A percentile compares a stretch with the other conserved stretches of the same genome.
These are phyloP conservation scores for Cicer arietinum DNA, from an alignment of 306 rosid genomes.

Conservation along the genomic window DNA sequence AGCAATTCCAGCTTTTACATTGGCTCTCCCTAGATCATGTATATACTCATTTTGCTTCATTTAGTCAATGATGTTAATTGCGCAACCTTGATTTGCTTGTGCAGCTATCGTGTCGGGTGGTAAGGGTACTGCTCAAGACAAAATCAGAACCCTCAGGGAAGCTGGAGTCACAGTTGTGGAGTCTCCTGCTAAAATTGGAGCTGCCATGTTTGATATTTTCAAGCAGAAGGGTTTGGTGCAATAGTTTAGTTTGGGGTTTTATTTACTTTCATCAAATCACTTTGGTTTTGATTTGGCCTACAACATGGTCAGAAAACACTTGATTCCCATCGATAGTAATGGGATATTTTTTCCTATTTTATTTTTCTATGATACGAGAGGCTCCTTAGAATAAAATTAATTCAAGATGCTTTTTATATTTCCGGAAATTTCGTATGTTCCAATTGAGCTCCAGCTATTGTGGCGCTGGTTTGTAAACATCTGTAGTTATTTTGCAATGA, in stretches of 20 bases:
- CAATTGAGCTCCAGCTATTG: constrained; percentile 30
- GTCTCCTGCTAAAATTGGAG: constrained; percentile 96
- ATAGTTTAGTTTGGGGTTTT: constrained; percentile 43
- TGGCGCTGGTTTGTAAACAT: constrained; percentile 38
- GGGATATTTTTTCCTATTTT: constrained; percentile 31
- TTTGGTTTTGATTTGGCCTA: constrained; percentile 37
- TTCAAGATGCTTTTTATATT: constrained; percentile 42
- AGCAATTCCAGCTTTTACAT: constrained; percentile 4
- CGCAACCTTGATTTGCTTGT: constrained; percentile 43
- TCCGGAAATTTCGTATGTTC: constrained; percentile 30
- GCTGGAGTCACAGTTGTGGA: constrained; percentile 95
- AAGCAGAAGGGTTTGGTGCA: constrained; percentile 86
- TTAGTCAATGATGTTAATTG: not conserved
- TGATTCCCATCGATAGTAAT: constrained; percentile 46
- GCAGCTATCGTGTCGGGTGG: constrained; percentile 99
- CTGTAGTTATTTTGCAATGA: constrained; percentile 15
- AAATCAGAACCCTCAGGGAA: constrained; percentile 80
- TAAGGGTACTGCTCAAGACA: constrained; percentile 98
- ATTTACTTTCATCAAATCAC: constrained; percentile 41
- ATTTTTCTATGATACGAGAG: constrained; percentile 37
- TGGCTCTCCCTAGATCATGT: not conserved
- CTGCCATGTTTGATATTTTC: constrained; percentile 85
- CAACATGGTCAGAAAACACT: constrained; percentile 25
- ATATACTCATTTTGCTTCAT: constrained; percentile 6
- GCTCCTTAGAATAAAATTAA: constrained; percentile 45